Percentiles rank a stretch among this genome's conserved stretches.
Evolutionary conservation across 139 green algal genomes (phyloP).

Genomic region (Chlamydomonas schloesseri): DNA sequence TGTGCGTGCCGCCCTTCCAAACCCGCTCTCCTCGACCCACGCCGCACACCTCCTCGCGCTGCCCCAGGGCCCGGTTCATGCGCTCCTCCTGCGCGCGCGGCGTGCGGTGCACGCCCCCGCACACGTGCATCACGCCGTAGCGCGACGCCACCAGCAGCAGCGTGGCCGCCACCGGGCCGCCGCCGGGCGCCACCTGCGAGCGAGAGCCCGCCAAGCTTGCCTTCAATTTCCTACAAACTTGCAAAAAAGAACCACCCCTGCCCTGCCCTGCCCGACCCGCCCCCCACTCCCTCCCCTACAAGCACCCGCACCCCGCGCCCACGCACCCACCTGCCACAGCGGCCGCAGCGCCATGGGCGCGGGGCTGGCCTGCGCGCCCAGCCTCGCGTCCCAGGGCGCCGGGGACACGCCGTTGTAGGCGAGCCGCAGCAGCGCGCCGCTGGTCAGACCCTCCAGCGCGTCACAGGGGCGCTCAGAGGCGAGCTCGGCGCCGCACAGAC

Average conservation of each 20-base stretch:
- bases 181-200: constrained; percentile 15
- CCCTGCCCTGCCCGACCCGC: too few relatives aligned
- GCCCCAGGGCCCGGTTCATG: not conserved
- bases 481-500: constrained; percentile 62
- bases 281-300: too few relatives aligned
- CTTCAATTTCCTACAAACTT: too few relatives aligned
- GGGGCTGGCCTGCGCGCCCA: constrained; percentile 38
- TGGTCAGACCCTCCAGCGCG: constrained; percentile 53
- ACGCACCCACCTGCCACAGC: not conserved
- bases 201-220: not conserved
- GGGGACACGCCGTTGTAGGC: constrained; percentile 57
- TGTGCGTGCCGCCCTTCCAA: too few relatives aligned
- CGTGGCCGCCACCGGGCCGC: constrained; percentile 45
- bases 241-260: too few relatives aligned
- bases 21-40: too few relatives aligned
- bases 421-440: constrained; percentile 46
- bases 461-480: constrained; percentile 30
- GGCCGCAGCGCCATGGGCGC: constrained; percentile 49
- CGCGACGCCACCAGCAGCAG: constrained; percentile 50
- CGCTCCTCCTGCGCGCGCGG: constrained; percentile 31
- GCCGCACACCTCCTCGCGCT: not conserved
- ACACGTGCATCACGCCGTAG: constrained; percentile 46
- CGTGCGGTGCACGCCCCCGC: constrained; percentile 22
- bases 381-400: constrained; percentile 44
- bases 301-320: not conserved